phyloP scores from a whole-genome alignment of 306 rosid species.

The Glycine tomentella region DNA sequence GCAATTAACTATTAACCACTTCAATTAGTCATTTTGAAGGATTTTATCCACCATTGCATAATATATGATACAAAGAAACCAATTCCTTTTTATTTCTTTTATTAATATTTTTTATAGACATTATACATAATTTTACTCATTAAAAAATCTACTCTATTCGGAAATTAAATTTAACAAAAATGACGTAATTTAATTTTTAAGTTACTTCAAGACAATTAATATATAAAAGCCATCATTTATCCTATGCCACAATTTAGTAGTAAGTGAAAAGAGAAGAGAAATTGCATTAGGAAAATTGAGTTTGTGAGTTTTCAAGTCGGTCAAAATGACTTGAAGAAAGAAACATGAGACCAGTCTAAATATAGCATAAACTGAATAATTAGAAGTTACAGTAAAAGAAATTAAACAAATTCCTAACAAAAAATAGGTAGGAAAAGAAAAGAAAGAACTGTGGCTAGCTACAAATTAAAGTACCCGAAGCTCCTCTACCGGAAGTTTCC shows the following conservation, averaged over 20 bases:
- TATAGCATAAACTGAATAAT: conserved; percentile 20
- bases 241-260: neutral
- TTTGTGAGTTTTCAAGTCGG: conserved; percentile 36
- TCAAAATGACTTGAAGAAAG: conserved; percentile 37
- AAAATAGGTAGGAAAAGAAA: neutral
- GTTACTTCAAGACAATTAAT: neutral
- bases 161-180: no score
- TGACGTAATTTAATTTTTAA: neutral
- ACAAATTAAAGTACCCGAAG: neutral
- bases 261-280: no score
- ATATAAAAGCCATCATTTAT: no score
- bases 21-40: neutral
- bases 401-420: conserved; percentile 15
- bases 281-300: conserved; percentile 26
- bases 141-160: no score
- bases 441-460: conserved; percentile 29
- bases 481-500: no score
- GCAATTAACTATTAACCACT: neutral
- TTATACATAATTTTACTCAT: no score
- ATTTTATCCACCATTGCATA: no score
- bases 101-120: no score
- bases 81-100: no score
- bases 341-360: conserved; percentile 25
- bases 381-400: conserved; percentile 26
- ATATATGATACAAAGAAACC: no score